Conservation (phyloP, 306 rosid species). For the Purshia tridentata region DNA sequence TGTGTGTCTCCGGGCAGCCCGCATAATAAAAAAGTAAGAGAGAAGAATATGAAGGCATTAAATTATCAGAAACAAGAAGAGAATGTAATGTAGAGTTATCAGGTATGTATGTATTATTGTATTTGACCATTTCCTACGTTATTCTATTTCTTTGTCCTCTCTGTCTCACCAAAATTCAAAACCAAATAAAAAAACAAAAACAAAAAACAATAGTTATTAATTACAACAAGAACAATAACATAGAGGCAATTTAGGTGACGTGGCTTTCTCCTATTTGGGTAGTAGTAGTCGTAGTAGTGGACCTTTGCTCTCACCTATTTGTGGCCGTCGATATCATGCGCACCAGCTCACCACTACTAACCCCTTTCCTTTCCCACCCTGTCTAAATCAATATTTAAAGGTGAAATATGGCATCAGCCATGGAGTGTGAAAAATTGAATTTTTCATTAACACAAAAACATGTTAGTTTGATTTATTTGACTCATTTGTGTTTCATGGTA, state of each 20-base stretch:
- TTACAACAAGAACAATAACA: not conserved
- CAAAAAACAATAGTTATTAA: too few species aligned
- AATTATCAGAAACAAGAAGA: conserved; percentile 15
- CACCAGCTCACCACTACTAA: conserved; percentile 64
- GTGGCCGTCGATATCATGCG: conserved; percentile 50
- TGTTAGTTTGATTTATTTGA: too few species aligned
- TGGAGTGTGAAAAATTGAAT: too few species aligned
- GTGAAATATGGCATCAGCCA: too few species aligned
- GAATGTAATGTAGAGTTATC: conserved; percentile 12
- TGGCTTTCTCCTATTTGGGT: conserved; percentile 12
- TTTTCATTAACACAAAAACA: too few species aligned
- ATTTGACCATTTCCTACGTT: conserved; percentile 30
- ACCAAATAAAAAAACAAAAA: not conserved
- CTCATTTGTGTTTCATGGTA: too few species aligned
- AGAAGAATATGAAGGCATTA: conserved; percentile 32
- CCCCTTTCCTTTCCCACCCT: not conserved
- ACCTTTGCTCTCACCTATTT: not conserved
- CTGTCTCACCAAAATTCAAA: conserved; percentile 26
- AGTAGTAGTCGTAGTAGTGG: conserved; percentile 17
- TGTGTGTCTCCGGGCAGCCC: conserved; percentile 29
- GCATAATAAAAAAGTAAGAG: conserved; percentile 28
- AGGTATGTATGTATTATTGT: conserved; percentile 16
- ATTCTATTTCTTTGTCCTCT: conserved; percentile 29
- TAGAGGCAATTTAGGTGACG: not conserved
- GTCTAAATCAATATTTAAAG: too few species aligned